Evolutionary conservation across 345 rosid species (phyloP), one percentile per base, ranked within the genome.

Genomic region (Brassica cretica): DNA sequence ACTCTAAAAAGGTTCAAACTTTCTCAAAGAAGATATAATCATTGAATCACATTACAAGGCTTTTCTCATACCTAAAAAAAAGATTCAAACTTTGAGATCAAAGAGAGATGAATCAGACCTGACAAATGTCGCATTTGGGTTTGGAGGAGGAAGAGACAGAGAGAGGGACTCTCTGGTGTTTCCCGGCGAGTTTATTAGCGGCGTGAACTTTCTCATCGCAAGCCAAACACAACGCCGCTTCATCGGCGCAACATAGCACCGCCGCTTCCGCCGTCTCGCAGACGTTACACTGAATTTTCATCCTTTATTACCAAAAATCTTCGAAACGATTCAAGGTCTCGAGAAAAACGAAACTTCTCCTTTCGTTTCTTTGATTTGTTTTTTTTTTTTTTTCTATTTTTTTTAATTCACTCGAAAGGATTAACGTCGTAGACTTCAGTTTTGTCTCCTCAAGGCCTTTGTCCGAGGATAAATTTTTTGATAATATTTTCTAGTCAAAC

Each of bases 281-380:
- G 44, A 93, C 98, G 92, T 93, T 92, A 74, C 99, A 95, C 90
- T 92, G 99, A 66, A 95, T 93, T 91, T 90, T 95, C 98, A 95
- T 79, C 58, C 56, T 49, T 49, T n/a, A 14, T 14, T 5, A 41
- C 49, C 49, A 46, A 12, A 44, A 46, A 4, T 12, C 6, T 41
- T 46, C 6, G 6, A 12, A 12, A 46, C 53, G 16, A 46, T 46
- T 46, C 16, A 46, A 5, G 14, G 53, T 14, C 15, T 46, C 53
- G 15, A 14, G 53, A 46, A 14, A 49, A 49, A 49, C 56, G 15
- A n/a, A 49, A 49, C 18, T 49, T 49, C 56, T 49, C 55, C 18
- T 49, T 44, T 4, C 53, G 53, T 44, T 44, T 44, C 15, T 44
- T 12, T 12, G 14, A 41, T 44, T 44, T 44, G 15, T 44, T 44